Conservation (phyloP, 2,329 filamentous ascomycete species). For the Beauveria australis region DNA sequence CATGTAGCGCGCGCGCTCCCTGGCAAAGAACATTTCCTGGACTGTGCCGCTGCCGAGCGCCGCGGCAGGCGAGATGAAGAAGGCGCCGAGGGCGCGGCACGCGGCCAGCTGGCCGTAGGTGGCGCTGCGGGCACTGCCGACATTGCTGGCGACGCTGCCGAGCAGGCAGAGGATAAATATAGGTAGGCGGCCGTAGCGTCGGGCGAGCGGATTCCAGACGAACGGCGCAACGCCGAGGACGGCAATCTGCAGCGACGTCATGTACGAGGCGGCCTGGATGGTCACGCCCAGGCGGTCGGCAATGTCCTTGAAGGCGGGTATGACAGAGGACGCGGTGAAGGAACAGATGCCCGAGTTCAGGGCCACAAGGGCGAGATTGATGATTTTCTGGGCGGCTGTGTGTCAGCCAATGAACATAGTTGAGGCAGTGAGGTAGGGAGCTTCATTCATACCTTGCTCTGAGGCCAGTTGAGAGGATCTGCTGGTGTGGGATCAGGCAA, state of each 20-base stretch:
- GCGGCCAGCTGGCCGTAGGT: background rate
- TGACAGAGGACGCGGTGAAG: conserved; percentile 1
- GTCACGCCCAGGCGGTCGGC: background rate
- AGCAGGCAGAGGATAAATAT: background rate
- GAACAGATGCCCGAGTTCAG: background rate
- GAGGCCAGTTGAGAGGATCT: conserved; percentile 5
- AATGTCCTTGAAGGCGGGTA: conserved; percentile 2
- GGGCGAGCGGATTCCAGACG: background rate
- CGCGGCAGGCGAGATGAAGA: conserved; percentile 4
- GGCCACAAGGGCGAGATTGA: background rate
- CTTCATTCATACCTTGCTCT: background rate
- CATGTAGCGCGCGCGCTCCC: conserved; percentile 1
- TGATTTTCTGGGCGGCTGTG: background rate
- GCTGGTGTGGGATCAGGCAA: conserved; percentile 3
- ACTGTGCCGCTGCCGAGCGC: conserved; percentile 3
- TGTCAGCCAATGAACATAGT: background rate
- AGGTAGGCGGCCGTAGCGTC: background rate
- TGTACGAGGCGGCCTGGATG: conserved; percentile 2
- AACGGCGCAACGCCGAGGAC: background rate
- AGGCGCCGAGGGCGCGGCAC: background rate
- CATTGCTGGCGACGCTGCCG: background rate
- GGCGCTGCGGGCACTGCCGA: background rate
- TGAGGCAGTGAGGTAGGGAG: too few relatives aligned
- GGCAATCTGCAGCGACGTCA: conserved; percentile 3
- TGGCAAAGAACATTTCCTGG: conserved; percentile 4